phyloP scores from a whole-genome alignment of 495 filamentous ascomycete species.

The Echria macrotheca region DNA sequence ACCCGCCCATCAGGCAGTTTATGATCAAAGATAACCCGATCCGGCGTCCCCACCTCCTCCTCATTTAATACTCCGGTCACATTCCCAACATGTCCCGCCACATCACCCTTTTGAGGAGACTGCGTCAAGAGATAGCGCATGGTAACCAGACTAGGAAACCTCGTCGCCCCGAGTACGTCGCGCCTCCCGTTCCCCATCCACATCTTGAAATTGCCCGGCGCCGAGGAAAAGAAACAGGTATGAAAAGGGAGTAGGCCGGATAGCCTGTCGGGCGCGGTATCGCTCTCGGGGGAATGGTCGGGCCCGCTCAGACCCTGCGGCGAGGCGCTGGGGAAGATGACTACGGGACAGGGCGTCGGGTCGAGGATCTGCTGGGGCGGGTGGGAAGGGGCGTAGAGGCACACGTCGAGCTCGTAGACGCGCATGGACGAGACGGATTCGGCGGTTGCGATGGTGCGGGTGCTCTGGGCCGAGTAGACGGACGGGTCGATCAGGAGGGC shows the following conservation, averaged over 20 bases:
- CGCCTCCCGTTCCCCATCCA: slow-evolving; percentile 39
- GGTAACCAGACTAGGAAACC: slow-evolving; percentile 39
- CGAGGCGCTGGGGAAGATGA: slow-evolving; percentile 20
- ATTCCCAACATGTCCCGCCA: not conserved
- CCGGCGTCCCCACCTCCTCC: slow-evolving; percentile 10
- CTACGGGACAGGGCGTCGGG: slow-evolving; percentile 18
- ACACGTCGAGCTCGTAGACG: slow-evolving; percentile 40
- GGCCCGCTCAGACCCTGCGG: not conserved
- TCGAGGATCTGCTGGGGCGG: slow-evolving; percentile 10
- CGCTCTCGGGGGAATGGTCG: too few species aligned
- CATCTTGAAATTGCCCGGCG: slow-evolving; percentile 30
- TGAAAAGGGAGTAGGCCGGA: slow-evolving; percentile 41
- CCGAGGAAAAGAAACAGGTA: slow-evolving; percentile 35
- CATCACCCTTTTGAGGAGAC: not conserved
- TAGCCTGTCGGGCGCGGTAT: slow-evolving; percentile 25
- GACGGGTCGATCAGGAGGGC: slow-evolving; percentile 27
- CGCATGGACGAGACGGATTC: slow-evolving; percentile 9
- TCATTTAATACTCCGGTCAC: too few species aligned
- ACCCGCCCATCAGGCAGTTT: slow-evolving; percentile 9
- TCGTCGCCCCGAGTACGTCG: slow-evolving; percentile 39
- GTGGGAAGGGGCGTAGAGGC: slow-evolving; percentile 22
- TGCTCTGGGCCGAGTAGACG: slow-evolving; percentile 36
- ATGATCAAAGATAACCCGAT: slow-evolving; percentile 22
- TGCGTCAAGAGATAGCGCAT: slow-evolving; percentile 17
- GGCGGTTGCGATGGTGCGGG: slow-evolving; percentile 20